phyloP scores from a whole-genome alignment of 2,329 filamentous ascomycete species.

The Trichophyton mentagrophytes region DNA sequence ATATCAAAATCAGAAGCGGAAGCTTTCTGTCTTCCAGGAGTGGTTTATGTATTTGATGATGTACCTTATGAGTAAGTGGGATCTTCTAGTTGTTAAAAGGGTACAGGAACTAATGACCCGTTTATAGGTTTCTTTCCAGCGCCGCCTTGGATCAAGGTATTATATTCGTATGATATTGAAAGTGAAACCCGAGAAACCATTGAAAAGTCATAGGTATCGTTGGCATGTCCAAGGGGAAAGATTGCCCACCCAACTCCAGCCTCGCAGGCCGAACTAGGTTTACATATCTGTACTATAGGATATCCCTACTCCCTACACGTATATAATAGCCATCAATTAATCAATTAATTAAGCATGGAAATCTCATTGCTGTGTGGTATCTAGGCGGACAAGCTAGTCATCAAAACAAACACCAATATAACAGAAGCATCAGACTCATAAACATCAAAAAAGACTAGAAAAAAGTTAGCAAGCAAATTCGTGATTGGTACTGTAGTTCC shows the following conservation, averaged over 20 bases:
- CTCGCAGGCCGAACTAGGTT: too few relatives aligned
- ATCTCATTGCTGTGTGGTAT: slow-evolving; percentile 4
- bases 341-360: neutral
- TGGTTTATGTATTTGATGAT: slow-evolving; percentile 28
- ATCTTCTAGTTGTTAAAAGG: neutral
- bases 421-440: neutral
- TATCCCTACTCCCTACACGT: neutral
- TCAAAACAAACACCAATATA: neutral
- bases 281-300: neutral
- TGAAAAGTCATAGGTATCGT: neutral
- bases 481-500: neutral
- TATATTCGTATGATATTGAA: slow-evolving; percentile 11
- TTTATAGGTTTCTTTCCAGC: slow-evolving; percentile 9
- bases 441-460: neutral
- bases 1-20: slow-evolving; percentile 25
- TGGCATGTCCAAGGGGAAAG: neutral
- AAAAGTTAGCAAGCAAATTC: neutral
- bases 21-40: slow-evolving; percentile 25
- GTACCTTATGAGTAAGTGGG: slow-evolving; percentile 23
- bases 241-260: neutral
- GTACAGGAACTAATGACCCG: neutral
- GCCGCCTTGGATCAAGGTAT: slow-evolving; percentile 9
- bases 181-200: slow-evolving; percentile 9
- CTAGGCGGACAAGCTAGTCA: neutral
- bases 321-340: neutral